A percentile compares a stretch with the other conserved stretches of the same genome.
phyloP scores from a whole-genome alignment of 2,329 filamentous ascomycete species.

The Fusarium coffeatum region DNA sequence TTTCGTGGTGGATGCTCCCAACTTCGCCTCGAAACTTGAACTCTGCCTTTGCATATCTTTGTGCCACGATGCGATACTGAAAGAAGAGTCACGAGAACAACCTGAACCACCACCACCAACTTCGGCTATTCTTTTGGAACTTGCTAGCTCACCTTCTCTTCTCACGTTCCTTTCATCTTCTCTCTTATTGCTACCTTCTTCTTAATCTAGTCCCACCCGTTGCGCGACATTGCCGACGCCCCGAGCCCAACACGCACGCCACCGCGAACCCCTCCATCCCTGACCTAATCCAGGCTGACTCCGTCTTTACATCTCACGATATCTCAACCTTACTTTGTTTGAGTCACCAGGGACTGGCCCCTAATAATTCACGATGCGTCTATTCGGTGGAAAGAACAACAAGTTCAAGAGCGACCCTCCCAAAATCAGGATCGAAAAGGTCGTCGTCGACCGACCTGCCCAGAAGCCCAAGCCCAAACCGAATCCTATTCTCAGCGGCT shows the following conservation, averaged over 20 bases:
- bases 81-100: constrained; percentile 31
- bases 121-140: constrained; percentile 16
- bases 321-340: background rate
- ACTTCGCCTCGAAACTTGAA: constrained; percentile 36
- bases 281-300: constrained; percentile 32
- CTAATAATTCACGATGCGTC: constrained; percentile 49
- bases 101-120: background rate
- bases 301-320: constrained; percentile 11
- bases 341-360: constrained; percentile 18
- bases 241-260: constrained; percentile 45
- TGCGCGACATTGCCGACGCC: constrained; percentile 45
- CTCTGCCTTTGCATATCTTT: constrained; percentile 40
- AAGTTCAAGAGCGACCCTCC: constrained; percentile 65
- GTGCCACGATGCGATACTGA: constrained; percentile 44
- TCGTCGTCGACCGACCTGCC: constrained; percentile 56
- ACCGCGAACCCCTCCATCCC: constrained; percentile 49
- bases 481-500: constrained; percentile 47
- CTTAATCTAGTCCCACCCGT: constrained; percentile 39
- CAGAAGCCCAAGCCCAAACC: constrained; percentile 54
- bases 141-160: constrained; percentile 8
- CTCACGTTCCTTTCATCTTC: constrained; percentile 26
- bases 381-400: constrained; percentile 57
- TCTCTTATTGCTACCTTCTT: constrained; percentile 29
- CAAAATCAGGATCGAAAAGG: constrained; percentile 65
- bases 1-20: constrained; percentile 30